Evolutionary conservation across 768 basidiomycete genomes (phyloP), one percentile per base, ranked within the genome.

Genomic region (Lactarius hatsudake): DNA sequence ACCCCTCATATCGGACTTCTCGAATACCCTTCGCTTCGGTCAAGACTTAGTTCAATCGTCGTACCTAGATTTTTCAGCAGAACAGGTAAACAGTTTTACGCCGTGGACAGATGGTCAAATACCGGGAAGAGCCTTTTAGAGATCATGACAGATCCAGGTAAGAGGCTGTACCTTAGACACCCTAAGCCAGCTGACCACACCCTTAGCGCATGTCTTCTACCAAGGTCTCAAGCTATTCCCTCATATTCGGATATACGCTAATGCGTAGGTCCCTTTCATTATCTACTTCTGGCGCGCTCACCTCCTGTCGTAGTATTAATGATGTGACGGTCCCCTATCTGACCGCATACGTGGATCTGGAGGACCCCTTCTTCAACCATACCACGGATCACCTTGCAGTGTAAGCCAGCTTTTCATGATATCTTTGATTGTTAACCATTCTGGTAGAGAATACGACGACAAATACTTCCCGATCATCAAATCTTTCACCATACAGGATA

Each of bases 301-400:
- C 42, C 34, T 23, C 43, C 55, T 36, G 42, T 23, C 23, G 0
- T 67, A 89, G 88, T 3, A 76, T 92, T 18, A 87, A 89, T 71
- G 94, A 96, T 71, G 64, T 79, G 3, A 93, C 93, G 0, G 94
- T 96, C 2, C 91, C 94, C 0, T 96, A 90, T 72, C 78, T 89
- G 18, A 93, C 91, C 1, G 85, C 90, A 8, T 86, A 87, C 9
- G 88, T 94, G 38, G 89, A 91, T 66, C 75, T 79, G 0, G 76
- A 82, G 67, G 90, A 96, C 75, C 82, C 85, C 0, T 94, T 93
- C 74, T 77, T 79, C 15, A 81, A 84, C 17, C 78, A 84, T 68
- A 76, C 79, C 26, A 77, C 74, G 0, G 88, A 81, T 65, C 90
- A 89, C 1, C 77, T 94, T 26, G 75, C 86, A 71, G 75, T 93